A percentile compares a stretch with the other conserved stretches of the same genome.
phyloP scores from a whole-genome alignment of 805 yeast species.

The Metschnikowia vanudenii region DNA sequence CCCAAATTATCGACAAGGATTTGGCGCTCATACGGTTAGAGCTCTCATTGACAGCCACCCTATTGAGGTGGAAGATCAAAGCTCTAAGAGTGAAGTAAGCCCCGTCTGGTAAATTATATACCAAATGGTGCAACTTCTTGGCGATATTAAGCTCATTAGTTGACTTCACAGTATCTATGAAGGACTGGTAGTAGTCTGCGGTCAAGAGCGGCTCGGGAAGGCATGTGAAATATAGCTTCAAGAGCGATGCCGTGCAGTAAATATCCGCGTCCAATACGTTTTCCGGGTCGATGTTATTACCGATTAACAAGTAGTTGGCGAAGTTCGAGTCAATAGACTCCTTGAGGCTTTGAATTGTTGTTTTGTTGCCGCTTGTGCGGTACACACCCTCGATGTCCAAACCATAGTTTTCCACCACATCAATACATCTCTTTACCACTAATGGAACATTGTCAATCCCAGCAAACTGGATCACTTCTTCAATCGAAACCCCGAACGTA shows the following conservation, averaged over 20 bases:
- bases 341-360: conserved; percentile 69
- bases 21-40: conserved; percentile 78
- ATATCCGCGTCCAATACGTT: conserved; percentile 74
- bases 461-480: conserved; percentile 70
- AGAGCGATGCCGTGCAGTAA: conserved; percentile 80
- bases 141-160: conserved; percentile 46
- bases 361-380: conserved; percentile 75
- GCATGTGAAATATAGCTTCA: conserved; percentile 78
- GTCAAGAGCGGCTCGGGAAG: conserved; percentile 88
- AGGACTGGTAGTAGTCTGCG: conserved; percentile 54
- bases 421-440: conserved; percentile 84
- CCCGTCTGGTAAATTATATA: conserved; percentile 90
- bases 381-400: conserved; percentile 85
- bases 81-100: conserved; percentile 89
- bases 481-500: conserved; percentile 85
- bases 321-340: conserved; percentile 76
- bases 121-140: conserved; percentile 81
- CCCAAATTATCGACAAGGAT: conserved; percentile 90
- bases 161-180: conserved; percentile 65
- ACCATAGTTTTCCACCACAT: conserved; percentile 83
- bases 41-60: conserved; percentile 61
- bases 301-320: conserved; percentile 49
- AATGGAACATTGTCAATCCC: conserved; percentile 87
- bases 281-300: conserved; percentile 38
- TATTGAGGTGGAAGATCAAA: conserved; percentile 78